These are phyloP conservation scores for Exophiala spinifera DNA, from an alignment of 2,329 filamentous ascomycete genomes.

Conservation along the genomic window DNA sequence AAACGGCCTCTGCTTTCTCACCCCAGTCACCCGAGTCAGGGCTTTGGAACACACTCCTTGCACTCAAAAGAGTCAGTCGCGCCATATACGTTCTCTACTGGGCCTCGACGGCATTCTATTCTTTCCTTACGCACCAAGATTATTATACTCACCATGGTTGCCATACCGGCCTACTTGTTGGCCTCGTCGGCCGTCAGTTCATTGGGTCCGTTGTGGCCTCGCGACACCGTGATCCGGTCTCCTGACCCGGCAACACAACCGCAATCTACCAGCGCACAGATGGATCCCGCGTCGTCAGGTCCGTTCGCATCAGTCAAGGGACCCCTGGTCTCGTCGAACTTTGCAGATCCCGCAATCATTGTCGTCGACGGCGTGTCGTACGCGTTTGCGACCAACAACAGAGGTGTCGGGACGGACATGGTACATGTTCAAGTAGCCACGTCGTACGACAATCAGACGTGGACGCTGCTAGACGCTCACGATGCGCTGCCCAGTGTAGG, in stretches of 20 bases:
- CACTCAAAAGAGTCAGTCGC: constrained; percentile 6
- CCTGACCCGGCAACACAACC: constrained; percentile 10
- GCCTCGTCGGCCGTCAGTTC: constrained; percentile 17
- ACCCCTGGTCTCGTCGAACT: constrained; percentile 37
- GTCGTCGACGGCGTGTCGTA: constrained; percentile 53
- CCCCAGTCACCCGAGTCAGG: constrained; percentile 12
- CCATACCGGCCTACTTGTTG: constrained; percentile 24
- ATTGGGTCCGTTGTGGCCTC: constrained; percentile 15
- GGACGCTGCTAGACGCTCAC: constrained; percentile 48
- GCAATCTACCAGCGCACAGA: background rate
- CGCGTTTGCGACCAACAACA: constrained; percentile 56
- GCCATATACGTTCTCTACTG: background rate
- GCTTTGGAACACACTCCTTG: constrained; percentile 5
- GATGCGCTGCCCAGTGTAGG: constrained; percentile 55
- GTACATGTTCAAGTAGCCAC: constrained; percentile 53
- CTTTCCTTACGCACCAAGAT: constrained; percentile 16
- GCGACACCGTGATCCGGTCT: constrained; percentile 17
- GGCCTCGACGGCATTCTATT: background rate
- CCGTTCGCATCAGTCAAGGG: constrained; percentile 25
- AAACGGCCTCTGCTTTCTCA: constrained; percentile 17
- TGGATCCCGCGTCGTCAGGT: constrained; percentile 4
- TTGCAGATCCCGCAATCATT: constrained; percentile 48
- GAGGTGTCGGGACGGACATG: constrained; percentile 32
- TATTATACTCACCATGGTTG: constrained; percentile 23
- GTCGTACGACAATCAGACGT: constrained; percentile 47